These are phyloP conservation scores for Musa itinerans DNA, from an alignment of 176 grass and related monocot species.

Conservation along the genomic window DNA sequence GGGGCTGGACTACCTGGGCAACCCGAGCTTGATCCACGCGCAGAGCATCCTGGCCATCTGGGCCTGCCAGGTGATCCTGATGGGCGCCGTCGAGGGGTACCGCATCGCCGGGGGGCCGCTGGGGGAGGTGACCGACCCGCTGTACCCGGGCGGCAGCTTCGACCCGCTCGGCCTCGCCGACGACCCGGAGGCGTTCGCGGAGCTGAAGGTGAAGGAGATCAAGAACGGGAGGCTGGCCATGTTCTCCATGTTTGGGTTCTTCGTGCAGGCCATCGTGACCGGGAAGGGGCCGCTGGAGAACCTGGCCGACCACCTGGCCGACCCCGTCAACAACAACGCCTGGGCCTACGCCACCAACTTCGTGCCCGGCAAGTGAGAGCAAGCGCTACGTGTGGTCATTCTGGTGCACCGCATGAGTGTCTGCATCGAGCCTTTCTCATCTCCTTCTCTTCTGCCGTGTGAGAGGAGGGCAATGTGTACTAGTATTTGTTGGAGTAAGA, in stretches of 20 bases:
- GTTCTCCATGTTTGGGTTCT: slow-evolving; percentile 99
- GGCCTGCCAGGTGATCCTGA: slow-evolving; percentile 71
- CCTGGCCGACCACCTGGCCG: slow-evolving; percentile 81
- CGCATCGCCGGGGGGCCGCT: slow-evolving; percentile 71
- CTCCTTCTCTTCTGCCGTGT: no score
- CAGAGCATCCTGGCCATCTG: slow-evolving; percentile 93
- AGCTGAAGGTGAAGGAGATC: slow-evolving; percentile 94
- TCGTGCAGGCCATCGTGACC: slow-evolving; percentile 87
- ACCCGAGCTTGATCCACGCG: slow-evolving; percentile 73
- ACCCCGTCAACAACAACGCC: slow-evolving; percentile 95
- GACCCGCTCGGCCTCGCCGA: slow-evolving; percentile 77
- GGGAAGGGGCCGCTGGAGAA: slow-evolving; percentile 90
- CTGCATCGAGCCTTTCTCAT: not conserved
- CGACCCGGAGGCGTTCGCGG: slow-evolving; percentile 69
- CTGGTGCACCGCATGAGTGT: not conserved
- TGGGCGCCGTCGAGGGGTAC: slow-evolving; percentile 92
- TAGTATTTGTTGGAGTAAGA: no score
- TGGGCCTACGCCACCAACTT: slow-evolving; percentile 98
- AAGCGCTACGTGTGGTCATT: not conserved
- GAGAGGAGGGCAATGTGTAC: no score
- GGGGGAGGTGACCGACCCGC: slow-evolving; percentile 68
- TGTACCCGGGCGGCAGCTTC: slow-evolving; percentile 84
- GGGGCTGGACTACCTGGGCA: slow-evolving; percentile 83
- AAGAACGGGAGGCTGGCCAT: slow-evolving; percentile 84
- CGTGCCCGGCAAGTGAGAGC: slow-evolving; percentile 60